Conservation (phyloP, 805 yeast genomes). For the Ogataea parapolymorpha region DNA sequence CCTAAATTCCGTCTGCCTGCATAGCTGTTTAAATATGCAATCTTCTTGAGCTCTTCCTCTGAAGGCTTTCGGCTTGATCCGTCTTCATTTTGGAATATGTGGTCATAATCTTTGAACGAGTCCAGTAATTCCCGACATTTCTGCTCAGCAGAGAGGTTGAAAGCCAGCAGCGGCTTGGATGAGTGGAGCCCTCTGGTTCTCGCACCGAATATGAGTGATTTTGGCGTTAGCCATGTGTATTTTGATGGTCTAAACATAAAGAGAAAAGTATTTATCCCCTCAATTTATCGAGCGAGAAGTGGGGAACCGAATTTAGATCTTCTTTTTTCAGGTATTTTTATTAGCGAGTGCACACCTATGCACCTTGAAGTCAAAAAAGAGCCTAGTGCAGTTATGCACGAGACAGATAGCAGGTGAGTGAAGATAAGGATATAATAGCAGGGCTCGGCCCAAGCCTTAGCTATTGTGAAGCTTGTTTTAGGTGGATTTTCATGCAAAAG, state of each 20-base stretch:
- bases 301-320: not conserved
- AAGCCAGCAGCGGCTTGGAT: conserved; percentile 19
- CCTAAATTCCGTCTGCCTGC: conserved; percentile 55
- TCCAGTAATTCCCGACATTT: conserved; percentile 62
- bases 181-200: conserved; percentile 7
- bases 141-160: conserved; percentile 50
- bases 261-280: not conserved
- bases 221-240: not conserved
- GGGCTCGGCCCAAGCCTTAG: not conserved
- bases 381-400: not conserved
- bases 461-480: not conserved
- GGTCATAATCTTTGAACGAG: conserved; percentile 59
- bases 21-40: conserved; percentile 66
- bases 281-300: not conserved
- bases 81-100: conserved; percentile 69
- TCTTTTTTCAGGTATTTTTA: no score
- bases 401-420: not conserved
- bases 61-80: conserved; percentile 69
- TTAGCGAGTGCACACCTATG: no score
- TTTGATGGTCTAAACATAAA: not conserved
- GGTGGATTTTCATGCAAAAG: no score
- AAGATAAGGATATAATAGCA: not conserved
- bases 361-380: not conserved
- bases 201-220: not conserved
- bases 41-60: conserved; percentile 67